Percentiles rank a stretch among this genome's conserved stretches.
These are phyloP conservation scores for Coemansia sp. DNA, from an alignment of 192 early-diverging fungal genomes.

Conservation along the genomic window DNA sequence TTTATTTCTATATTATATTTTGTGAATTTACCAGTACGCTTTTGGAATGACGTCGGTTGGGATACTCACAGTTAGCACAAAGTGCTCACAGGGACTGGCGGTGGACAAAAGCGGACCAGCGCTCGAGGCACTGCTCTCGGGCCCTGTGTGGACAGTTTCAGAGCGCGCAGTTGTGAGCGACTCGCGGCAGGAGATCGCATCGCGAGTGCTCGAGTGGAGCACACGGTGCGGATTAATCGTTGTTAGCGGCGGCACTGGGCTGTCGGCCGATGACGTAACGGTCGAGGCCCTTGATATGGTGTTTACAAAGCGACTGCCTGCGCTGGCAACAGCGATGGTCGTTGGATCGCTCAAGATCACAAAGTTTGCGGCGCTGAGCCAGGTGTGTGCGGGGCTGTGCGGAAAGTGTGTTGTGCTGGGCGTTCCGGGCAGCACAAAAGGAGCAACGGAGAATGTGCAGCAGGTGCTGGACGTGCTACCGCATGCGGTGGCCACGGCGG, in stretches of 20 bases:
- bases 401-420: slow-evolving; percentile 69
- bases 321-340: slow-evolving; percentile 79
- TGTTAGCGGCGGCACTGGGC: slow-evolving; percentile 91
- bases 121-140: slow-evolving; percentile 26
- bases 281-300: slow-evolving; percentile 81
- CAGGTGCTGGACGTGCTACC: slow-evolving; percentile 70
- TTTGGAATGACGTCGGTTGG: slow-evolving; percentile 17
- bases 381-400: slow-evolving; percentile 68
- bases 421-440: slow-evolving; percentile 88
- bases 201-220: slow-evolving; percentile 54
- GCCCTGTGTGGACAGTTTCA: slow-evolving; percentile 34
- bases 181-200: slow-evolving; percentile 55
- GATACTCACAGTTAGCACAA: slow-evolving; percentile 66
- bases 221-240: slow-evolving; percentile 64
- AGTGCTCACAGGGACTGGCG: slow-evolving; percentile 50
- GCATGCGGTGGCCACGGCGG: slow-evolving; percentile 72
- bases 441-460: slow-evolving; percentile 76
- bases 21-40: background rate
- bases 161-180: slow-evolving; percentile 53
- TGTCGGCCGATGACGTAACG: slow-evolving; percentile 81
- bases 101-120: slow-evolving; percentile 67
- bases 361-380: slow-evolving; percentile 84
- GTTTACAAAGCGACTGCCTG: slow-evolving; percentile 64
- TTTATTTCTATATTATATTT: slow-evolving; percentile 2
- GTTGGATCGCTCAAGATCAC: slow-evolving; percentile 74